These are phyloP conservation scores for Trametes cingulata DNA, from an alignment of 768 basidiomycete species.

Conservation along the genomic window DNA sequence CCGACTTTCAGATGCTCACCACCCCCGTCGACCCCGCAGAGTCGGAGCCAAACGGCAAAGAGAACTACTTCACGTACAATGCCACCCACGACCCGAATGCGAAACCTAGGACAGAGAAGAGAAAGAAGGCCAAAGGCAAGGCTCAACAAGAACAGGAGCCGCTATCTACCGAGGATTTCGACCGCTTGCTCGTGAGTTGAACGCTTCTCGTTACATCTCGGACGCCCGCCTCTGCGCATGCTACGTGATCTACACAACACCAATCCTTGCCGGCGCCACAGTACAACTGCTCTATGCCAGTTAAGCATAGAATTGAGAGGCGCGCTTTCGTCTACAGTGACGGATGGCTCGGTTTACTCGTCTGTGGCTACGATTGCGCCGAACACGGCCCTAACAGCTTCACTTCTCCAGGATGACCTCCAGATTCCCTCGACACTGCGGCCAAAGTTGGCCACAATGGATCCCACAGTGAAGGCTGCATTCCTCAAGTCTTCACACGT, in stretches of 20 bases:
- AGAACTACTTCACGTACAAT: slow-evolving; percentile 57
- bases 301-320: too few species aligned
- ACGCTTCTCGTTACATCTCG: neutral
- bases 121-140: slow-evolving; percentile 43
- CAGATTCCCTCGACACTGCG: slow-evolving; percentile 81
- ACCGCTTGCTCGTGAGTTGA: slow-evolving; percentile 72
- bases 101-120: slow-evolving; percentile 42
- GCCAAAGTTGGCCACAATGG: slow-evolving; percentile 79
- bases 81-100: slow-evolving; percentile 31
- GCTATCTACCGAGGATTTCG: slow-evolving; percentile 71
- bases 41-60: slow-evolving; percentile 51
- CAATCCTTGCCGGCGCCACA: slow-evolving; percentile 19
- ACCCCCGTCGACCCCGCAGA: slow-evolving; percentile 42
- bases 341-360: neutral
- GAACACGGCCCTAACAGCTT: neutral
- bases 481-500: slow-evolving; percentile 87
- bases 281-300: too few species aligned
- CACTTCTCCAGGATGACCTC: slow-evolving; percentile 68
- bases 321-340: too few species aligned
- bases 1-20: slow-evolving; percentile 77
- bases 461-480: slow-evolving; percentile 83
- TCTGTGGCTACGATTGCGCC: neutral
- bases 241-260: neutral
- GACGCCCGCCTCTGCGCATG: neutral
- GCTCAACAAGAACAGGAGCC: slow-evolving; percentile 38